Conservation (phyloP, 2,329 filamentous ascomycete genomes). For the Diaporthe sp. region DNA sequence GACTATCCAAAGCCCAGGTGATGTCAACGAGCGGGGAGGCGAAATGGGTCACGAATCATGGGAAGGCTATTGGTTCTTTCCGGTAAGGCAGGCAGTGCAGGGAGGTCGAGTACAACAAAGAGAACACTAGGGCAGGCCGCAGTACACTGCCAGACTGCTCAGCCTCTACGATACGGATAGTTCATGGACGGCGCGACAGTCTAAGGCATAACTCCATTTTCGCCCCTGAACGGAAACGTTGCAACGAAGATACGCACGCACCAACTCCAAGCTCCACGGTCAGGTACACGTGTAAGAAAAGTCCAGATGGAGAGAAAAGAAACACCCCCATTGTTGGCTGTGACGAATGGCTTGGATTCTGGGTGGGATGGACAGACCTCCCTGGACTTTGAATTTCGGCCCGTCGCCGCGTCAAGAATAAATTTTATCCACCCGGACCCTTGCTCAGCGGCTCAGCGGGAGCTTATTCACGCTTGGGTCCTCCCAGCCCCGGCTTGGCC, state of each 20-base stretch:
- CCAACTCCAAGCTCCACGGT: background rate
- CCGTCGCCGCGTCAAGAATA: background rate
- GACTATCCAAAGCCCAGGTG: background rate
- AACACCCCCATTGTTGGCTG: background rate
- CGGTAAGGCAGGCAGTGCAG: background rate
- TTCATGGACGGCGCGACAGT: background rate
- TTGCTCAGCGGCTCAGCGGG: background rate
- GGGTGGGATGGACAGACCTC: background rate
- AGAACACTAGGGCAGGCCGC: background rate
- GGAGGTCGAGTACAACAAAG: background rate
- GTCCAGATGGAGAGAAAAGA: background rate
- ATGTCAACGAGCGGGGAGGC: background rate
- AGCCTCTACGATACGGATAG: background rate
- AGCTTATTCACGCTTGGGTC: slow-evolving; percentile 5
- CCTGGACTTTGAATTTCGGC: background rate
- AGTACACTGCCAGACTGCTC: background rate
- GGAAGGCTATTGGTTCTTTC: background rate
- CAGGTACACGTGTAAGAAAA: background rate
- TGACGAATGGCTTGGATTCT: background rate
- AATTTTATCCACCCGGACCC: background rate
- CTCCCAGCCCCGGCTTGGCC: background rate
- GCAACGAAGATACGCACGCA: background rate
- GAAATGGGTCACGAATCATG: slow-evolving; percentile 6
- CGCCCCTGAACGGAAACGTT: background rate
- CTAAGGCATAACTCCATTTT: background rate